Percentiles rank a stretch among this genome's conserved stretches.
phyloP scores from a whole-genome alignment of 768 basidiomycete genomes.

The Hericium alpestre region DNA sequence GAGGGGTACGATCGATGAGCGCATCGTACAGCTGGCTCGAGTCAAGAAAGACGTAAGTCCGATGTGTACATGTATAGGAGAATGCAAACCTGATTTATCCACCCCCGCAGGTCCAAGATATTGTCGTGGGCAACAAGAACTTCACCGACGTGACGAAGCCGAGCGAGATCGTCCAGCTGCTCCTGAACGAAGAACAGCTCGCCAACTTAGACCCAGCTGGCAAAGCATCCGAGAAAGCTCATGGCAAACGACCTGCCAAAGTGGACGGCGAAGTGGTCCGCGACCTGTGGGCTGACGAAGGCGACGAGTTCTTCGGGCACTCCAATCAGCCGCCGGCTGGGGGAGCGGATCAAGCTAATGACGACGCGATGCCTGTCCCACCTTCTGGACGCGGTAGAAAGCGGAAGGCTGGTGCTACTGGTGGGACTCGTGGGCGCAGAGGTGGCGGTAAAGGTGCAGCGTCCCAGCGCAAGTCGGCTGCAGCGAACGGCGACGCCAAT shows the following conservation, averaged over 20 bases:
- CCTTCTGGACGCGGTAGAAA: constrained; percentile 23
- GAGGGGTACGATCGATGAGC: constrained; percentile 90
- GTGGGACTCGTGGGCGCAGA: constrained; percentile 27
- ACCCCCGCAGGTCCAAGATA: constrained; percentile 82
- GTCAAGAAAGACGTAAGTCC: constrained; percentile 87
- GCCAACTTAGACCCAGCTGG: constrained; percentile 51
- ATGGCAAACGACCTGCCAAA: constrained; percentile 26
- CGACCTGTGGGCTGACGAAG: constrained; percentile 80
- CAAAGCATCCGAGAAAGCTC: constrained; percentile 24
- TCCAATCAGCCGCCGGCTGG: constrained; percentile 20
- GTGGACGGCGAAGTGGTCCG: constrained; percentile 31
- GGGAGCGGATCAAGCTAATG: constrained; percentile 14
- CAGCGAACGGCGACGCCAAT: constrained; percentile 10
- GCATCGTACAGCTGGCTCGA: constrained; percentile 90
- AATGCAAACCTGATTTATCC: neutral
- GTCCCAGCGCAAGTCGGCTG: constrained; percentile 13
- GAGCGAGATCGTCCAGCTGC: constrained; percentile 90
- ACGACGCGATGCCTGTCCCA: constrained; percentile 18
- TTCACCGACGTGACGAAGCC: constrained; percentile 89
- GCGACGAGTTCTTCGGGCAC: constrained; percentile 78
- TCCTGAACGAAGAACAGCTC: constrained; percentile 91
- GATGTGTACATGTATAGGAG: too few species aligned
- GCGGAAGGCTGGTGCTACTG: constrained; percentile 21
- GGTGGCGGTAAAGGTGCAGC: constrained; percentile 13
- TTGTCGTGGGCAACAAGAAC: constrained; percentile 95